Evolutionary conservation across 177 flowering plant species (phyloP), one percentile per base, ranked within the genome.

Genomic region (Vitis hybrid): DNA sequence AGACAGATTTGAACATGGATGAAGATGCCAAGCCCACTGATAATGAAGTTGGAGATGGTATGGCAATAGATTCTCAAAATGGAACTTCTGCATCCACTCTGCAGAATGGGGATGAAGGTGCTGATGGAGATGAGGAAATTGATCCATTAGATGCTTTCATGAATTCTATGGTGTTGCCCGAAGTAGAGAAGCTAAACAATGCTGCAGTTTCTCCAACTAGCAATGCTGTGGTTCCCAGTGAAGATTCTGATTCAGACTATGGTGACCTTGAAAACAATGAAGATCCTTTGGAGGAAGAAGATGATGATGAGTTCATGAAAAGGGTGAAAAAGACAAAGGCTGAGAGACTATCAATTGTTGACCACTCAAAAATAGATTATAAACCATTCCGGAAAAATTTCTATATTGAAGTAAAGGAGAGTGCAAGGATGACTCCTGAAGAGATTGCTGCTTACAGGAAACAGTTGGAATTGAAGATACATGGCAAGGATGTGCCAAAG

Each of bases 91-190:
- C 52, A 51, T 48, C 78, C 56, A 61, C 24, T 65, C 15, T 56
- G 6, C 65, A 81, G 62, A 78, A 78, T 74, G 84, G 68, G 46
- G 78, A 9, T 71, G 79, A 66, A 66, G 70, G 62, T 64, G 81
- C 24, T 58, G 72, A 49, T 40, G 91, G n/a, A 1, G 98, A 91
- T 46, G 99, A 91, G 50, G 99, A 95, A 67, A 86, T 93, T 74
- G 99, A 95, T 78, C 97, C 99, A 0, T 74, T 95, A 51, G 99
- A 95, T 84, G 99, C 99, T 74, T 95, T 91, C 74, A 95, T 95
- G 99, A 89, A 90, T 72, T 78, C 91, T 11, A 86, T 91, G 94
- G 94, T 93, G 15, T 70, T 94, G 78, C 99, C 99, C 67, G 97
- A 93, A 80, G 98, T 91, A 59, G 91, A 89, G 72, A 90, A 89